phyloP scores from a whole-genome alignment of 805 yeast genomes.

The Starmerella khaoyaiensis region DNA sequence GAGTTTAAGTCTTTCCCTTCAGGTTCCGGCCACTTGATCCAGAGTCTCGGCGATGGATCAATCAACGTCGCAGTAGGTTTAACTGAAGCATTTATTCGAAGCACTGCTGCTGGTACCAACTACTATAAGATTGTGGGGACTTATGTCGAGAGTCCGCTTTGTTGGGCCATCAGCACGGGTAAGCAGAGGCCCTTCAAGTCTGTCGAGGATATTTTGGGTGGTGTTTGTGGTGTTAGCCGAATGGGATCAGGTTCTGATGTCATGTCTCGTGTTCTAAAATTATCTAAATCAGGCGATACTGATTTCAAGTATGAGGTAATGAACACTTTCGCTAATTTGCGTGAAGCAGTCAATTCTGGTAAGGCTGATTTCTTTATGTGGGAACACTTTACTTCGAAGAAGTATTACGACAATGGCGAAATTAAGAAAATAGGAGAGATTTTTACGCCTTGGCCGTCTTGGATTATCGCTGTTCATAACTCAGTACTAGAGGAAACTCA shows the following conservation, averaged over 20 bases:
- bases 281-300: slow-evolving; percentile 39
- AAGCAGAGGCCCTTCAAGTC: slow-evolving; percentile 41
- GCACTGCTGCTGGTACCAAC: slow-evolving; percentile 56
- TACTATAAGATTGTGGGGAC: slow-evolving; percentile 61
- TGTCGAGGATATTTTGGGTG: slow-evolving; percentile 43
- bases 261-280: slow-evolving; percentile 75
- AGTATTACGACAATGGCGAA: slow-evolving; percentile 67
- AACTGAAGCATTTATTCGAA: slow-evolving; percentile 83
- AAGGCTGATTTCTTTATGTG: slow-evolving; percentile 80
- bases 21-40: slow-evolving; percentile 80
- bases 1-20: slow-evolving; percentile 59
- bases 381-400: slow-evolving; percentile 85
- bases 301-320: slow-evolving; percentile 41
- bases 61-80: slow-evolving; percentile 73
- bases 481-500: slow-evolving; percentile 30
- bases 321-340: slow-evolving; percentile 56
- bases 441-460: slow-evolving; percentile 93
- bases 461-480: slow-evolving; percentile 57
- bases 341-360: slow-evolving; percentile 61
- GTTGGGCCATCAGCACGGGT: slow-evolving; percentile 87
- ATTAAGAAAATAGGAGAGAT: slow-evolving; percentile 76
- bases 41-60: slow-evolving; percentile 47
- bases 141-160: slow-evolving; percentile 72
- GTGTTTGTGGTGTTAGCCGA: slow-evolving; percentile 64
- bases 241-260: slow-evolving; percentile 87